Evolutionary conservation across 257 asterid genomes (phyloP), one percentile per base, ranked within the genome.

Genomic region (Solanum piurae): DNA sequence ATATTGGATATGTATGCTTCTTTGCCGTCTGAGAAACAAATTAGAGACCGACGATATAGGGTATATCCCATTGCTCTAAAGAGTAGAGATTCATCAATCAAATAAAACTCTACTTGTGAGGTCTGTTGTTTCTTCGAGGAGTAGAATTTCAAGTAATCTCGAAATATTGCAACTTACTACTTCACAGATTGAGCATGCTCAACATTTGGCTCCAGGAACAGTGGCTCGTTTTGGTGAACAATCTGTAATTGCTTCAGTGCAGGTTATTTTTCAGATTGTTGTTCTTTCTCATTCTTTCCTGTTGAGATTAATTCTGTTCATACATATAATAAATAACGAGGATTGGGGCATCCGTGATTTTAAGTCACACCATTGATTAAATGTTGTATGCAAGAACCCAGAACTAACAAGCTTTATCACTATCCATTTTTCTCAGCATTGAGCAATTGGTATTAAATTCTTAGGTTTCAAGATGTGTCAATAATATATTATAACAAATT

Each of bases 101-200:
- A 75, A 74, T 86, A 83, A 84, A 87, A 66, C 76, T 85, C 86
- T 90, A 73, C 83, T 88, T 52, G 31, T 31, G 64, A 40, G 71
- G 46, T 60, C 52, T 4, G 52, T 68, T 60, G 14, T 87, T 88
- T 27, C 58, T 83, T 80, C 33, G 12, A 66, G 6, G 10, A 34
- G 83, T 75, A 52, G 49, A 72, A 86, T 52, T 84, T 68, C 89
- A 72, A 84, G 75, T 73, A 34, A 73, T 89, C 34, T 86, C 60
- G 60, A 25, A 87, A 72, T 84, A 89, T 89, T 77, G 76, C 86
- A 62, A 74, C 87, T 79, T 79, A 87, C 42, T 44, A 49, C 88
- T 90, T 89, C 42, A 89, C 96, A 97, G 99, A 95, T 95, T 89
- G 99, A 97, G 92, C 99, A 97, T 92, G 99, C 97, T 87, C 99